A percentile compares a stretch with the other conserved stretches of the same genome.
phyloP scores from a whole-genome alignment of 371 early-diverging fungal species.

The Dinochytrium kinnereticum region DNA sequence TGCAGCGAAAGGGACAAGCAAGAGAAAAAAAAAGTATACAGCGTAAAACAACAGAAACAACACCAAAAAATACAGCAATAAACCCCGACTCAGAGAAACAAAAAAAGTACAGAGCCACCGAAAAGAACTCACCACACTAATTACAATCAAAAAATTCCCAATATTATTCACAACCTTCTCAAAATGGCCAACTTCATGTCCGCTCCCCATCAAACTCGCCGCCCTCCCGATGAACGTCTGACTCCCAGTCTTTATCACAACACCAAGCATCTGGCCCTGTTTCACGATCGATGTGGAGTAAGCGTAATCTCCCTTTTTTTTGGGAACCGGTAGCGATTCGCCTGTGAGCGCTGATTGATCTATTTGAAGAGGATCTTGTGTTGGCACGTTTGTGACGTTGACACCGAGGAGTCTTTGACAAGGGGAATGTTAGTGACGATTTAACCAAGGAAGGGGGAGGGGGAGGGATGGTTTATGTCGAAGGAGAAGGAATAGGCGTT shows the following conservation, averaged over 20 bases:
- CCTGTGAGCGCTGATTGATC: constrained; percentile 95
- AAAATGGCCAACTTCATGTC: constrained; percentile 79
- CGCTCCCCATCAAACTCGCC: constrained; percentile 81
- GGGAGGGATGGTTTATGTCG: too few species aligned
- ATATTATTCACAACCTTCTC: constrained; percentile 88
- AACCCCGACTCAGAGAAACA: background rate
- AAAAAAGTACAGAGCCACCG: background rate
- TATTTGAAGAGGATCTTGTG: constrained; percentile 75
- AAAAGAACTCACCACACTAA: constrained; percentile 60
- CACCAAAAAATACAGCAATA: background rate
- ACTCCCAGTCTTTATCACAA: constrained; percentile 80
- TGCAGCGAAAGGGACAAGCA: too few species aligned
- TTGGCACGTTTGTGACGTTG: constrained; percentile 74
- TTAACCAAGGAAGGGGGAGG: too few species aligned
- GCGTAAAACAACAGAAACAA: too few species aligned
- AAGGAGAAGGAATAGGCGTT: too few species aligned
- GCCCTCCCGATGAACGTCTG: constrained; percentile 89
- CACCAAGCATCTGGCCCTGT: constrained; percentile 80
- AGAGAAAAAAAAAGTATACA: too few species aligned
- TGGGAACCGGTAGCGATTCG: constrained; percentile 85
- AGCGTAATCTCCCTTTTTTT: constrained; percentile 75
- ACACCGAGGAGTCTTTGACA: constrained; percentile 85
- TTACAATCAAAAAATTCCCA: constrained; percentile 84
- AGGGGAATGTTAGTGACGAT: too few species aligned
- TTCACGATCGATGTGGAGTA: constrained; percentile 83